A percentile compares a stretch with the other conserved stretches of the same genome.
Evolutionary conservation across 352 stramenopile genomes (phyloP).

Genomic region (Thraustochytrium striatum): DNA sequence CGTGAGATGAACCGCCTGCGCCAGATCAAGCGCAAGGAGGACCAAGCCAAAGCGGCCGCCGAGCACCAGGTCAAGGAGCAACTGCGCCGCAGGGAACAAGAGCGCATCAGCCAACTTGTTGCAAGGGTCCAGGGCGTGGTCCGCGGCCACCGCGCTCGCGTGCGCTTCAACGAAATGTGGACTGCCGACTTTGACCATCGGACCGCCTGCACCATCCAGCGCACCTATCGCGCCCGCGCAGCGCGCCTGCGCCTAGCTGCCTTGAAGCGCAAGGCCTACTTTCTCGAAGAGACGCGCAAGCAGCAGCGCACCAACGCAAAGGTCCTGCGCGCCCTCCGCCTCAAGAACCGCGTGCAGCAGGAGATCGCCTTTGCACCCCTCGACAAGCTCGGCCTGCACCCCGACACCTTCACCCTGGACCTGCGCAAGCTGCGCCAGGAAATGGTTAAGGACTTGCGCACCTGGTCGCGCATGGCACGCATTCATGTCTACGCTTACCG

Average conservation of each 20-base stretch:
- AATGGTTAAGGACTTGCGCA: conserved; percentile 5
- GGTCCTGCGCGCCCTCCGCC: conserved; percentile 13
- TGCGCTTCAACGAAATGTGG: conserved; percentile 4
- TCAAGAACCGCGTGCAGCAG: conserved; percentile 29
- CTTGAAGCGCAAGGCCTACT: background rate
- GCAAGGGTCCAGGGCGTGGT: conserved; percentile 19
- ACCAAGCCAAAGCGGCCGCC: background rate
- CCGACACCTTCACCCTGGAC: conserved; percentile 47
- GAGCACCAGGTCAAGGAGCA: conserved; percentile 4
- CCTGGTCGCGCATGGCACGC: conserved; percentile 31
- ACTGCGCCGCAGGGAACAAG: background rate
- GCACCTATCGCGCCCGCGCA: background rate
- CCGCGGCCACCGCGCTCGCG: background rate
- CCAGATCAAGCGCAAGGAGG: conserved; percentile 13
- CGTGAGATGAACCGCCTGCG: background rate
- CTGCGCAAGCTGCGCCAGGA: conserved; percentile 20
- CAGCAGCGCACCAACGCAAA: conserved; percentile 42
- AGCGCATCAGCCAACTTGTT: background rate
- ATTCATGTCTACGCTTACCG: conserved; percentile 29
- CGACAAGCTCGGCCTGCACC: conserved; percentile 30
- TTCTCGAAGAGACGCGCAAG: background rate
- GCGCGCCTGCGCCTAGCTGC: background rate
- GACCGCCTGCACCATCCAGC: conserved; percentile 14
- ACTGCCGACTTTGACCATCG: background rate
- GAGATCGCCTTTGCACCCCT: conserved; percentile 10